Evolutionary conservation across 352 stramenopile genomes (phyloP), one percentile per base, ranked within the genome.

Genomic region (Phytophthora sansomeana): DNA sequence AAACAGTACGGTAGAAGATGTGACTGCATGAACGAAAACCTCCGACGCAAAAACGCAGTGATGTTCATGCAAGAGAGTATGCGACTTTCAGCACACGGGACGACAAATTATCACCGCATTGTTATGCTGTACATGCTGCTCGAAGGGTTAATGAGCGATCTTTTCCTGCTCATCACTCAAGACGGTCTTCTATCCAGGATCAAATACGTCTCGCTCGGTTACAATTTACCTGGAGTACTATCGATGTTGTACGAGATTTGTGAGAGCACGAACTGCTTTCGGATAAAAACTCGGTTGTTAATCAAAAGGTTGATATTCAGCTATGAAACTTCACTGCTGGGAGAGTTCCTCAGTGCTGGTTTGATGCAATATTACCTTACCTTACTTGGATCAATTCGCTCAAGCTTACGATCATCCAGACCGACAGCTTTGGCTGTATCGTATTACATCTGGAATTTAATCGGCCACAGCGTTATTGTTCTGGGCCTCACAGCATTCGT

Each of bases 141-240:
- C 4, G 64, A 77, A 43, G 59, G 69, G 1, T 14, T 77, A 1
- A 77, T 77, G 69, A 60, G 46, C 9, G 69, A 77, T 50, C 24
- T 77, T 29, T 77, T 77, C 39, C 17, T 77, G 9, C 38, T 74
- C 9, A 74, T 77, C 13, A 61, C 69, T 2, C 58, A 74, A 11
- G 64, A 71, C 9, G 64, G 59, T 6, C 0, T 63, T 13, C 19
- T 49, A 6, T 64, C 69, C 0, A 62, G 44, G 13, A 9, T 71
- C 36, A 58, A 74, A n/a, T 74, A 68, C 13, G 61, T 74, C 11
- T 74, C 69, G 19, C 51, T 77, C 9, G 59, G 58, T 3, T 77
- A 77, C 46, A 77, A 77, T 42, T 57, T 77, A 19, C 43, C 64
- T 9, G 59, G 55, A 0, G 42, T 77, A 6, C 43, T 74, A 5